phyloP scores from a whole-genome alignment of 768 basidiomycete species.

The Suillus tomentosus region DNA sequence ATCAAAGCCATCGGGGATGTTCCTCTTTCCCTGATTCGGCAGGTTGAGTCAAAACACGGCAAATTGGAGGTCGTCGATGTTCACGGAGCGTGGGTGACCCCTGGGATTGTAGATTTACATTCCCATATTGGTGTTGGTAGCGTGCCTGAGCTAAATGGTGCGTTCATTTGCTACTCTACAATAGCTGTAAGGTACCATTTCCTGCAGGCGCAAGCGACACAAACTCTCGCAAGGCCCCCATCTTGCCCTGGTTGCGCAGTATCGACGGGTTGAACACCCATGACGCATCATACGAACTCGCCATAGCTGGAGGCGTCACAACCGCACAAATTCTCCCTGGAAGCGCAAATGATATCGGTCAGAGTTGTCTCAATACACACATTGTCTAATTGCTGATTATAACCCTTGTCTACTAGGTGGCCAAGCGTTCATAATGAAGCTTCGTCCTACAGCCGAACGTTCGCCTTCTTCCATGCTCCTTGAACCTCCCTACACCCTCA shows the following conservation, averaged over 20 bases:
- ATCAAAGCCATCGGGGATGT: conserved; percentile 61
- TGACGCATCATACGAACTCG: conserved; percentile 41
- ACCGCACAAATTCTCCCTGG: conserved; percentile 55
- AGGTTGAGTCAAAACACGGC: conserved; percentile 29
- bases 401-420: conserved; percentile 37
- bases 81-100: conserved; percentile 75
- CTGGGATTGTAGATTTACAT: conserved; percentile 61
- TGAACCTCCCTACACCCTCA: conserved; percentile 51
- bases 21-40: conserved; percentile 20
- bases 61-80: conserved; percentile 59
- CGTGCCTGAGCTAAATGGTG: conserved; percentile 35
- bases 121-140: conserved; percentile 47
- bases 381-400: not conserved
- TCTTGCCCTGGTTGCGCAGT: conserved; percentile 62
- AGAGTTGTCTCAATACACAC: conserved; percentile 13
- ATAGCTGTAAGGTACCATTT: conserved; percentile 17
- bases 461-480: conserved; percentile 49
- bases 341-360: conserved; percentile 31
- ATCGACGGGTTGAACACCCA: conserved; percentile 50
- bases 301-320: conserved; percentile 49
- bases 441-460: conserved; percentile 48
- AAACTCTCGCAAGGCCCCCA: conserved; percentile 57
- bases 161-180: not conserved
- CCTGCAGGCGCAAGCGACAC: conserved; percentile 49
- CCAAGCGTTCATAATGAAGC: conserved; percentile 53